Percentiles rank a stretch among this genome's conserved stretches.
These are phyloP conservation scores for Cadophora sp. DNA, from an alignment of 2,329 filamentous ascomycete species.

Conservation along the genomic window DNA sequence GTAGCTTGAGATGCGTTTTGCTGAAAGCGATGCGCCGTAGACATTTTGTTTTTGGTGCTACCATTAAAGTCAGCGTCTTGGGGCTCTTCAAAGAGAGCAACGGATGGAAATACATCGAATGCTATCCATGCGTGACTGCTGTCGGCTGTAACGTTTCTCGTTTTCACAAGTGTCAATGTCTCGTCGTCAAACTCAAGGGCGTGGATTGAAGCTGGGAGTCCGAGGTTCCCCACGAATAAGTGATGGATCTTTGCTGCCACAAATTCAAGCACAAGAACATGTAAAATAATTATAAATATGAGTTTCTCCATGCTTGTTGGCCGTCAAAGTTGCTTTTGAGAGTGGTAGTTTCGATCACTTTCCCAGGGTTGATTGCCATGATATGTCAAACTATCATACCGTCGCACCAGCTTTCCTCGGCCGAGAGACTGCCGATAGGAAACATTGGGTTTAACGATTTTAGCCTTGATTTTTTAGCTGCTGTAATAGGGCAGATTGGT, in stretches of 20 bases:
- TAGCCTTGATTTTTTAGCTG: neutral
- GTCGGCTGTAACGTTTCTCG: conserved; percentile 11
- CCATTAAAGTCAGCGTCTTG: neutral
- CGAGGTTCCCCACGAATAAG: conserved; percentile 25
- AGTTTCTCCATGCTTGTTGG: neutral
- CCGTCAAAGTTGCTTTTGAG: neutral
- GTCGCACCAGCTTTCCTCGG: neutral
- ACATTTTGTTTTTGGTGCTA: conserved; percentile 19
- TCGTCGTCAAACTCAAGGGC: conserved; percentile 23
- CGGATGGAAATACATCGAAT: conserved; percentile 16
- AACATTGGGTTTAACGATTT: neutral
- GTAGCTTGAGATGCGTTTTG: conserved; percentile 16
- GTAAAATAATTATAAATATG: neutral
- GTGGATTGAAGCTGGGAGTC: conserved; percentile 18
- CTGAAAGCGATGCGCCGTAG: conserved; percentile 18
- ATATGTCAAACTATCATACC: neutral
- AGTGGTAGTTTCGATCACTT: neutral
- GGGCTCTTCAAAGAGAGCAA: no score
- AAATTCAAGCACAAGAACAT: neutral
- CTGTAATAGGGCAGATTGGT: neutral
- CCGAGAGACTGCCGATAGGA: neutral
- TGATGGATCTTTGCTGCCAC: conserved; percentile 18
- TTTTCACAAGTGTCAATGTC: conserved; percentile 21
- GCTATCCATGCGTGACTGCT: conserved; percentile 26
- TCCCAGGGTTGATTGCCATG: neutral